Evolutionary conservation across 768 basidiomycete genomes (phyloP), one percentile per base, ranked within the genome.

Genomic region (Rubroboletus pulcherrimus): DNA sequence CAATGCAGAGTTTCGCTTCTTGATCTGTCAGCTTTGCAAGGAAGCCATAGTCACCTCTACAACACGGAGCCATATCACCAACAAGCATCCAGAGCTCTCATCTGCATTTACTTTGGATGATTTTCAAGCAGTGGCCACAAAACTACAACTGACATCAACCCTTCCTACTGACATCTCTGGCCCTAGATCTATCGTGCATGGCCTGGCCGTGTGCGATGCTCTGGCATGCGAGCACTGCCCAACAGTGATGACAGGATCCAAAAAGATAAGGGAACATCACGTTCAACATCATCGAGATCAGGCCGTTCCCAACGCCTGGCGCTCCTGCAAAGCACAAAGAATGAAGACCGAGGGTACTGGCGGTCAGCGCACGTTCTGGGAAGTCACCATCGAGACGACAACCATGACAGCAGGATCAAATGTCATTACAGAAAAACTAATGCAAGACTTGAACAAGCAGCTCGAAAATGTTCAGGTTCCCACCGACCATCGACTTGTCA

Each of bases 221-320:
- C 10, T 48, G 0, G 54, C 54, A 6, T 55, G 54, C 7, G 7
- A 8, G 1, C 31, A 41, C 0, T 54, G 53, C 19, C 1, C 7
- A 0, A 30, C 1, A 0, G 39, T 54, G 1, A 9, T 8, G 5
- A 29, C 8, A 0, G 6, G 7, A 5, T 0, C 7, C 0, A 35
- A 49, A 2, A 37, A 15, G 0, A 43, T 50, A 35, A 38, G n/a
- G 4, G 2, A 21, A 2, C 54, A 55, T 37, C 34, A 50, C 1
- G 1, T 12, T 1, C 6, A 17, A 3, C 1, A 30, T 0, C 42
- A 52, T 37, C 3, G 1, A 3, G 7, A 35, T 4, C 4, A 7
- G 3, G 2, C 5, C 1, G 3, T 34, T 1, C 41, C 47, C 0
- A 2, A 35, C 0, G 6, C 0, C 2, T 55, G 29, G 19, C 29